These are phyloP conservation scores for Knoxdaviesia proteae DNA, from an alignment of 2,329 filamentous ascomycete genomes.

Conservation along the genomic window DNA sequence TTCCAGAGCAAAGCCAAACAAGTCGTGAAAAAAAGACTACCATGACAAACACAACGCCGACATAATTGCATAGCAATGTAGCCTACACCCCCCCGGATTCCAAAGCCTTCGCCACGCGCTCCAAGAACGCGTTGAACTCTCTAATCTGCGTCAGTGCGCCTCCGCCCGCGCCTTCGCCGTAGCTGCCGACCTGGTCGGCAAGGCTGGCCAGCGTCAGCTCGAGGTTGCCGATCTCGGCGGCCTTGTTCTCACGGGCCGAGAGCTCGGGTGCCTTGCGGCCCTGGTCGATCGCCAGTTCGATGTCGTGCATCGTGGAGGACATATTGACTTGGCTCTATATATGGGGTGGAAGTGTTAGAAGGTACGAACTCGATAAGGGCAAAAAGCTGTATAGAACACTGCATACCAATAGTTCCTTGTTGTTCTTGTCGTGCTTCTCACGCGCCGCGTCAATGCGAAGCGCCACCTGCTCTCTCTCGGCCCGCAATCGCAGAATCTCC, in stretches of 20 bases:
- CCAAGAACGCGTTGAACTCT: constrained; percentile 42
- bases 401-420: constrained; percentile 28
- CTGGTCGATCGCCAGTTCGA: constrained; percentile 34
- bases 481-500: constrained; percentile 36
- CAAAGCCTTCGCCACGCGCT: constrained; percentile 34
- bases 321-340: constrained; percentile 26
- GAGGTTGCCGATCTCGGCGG: constrained; percentile 32
- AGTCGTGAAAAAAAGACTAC: too few species aligned
- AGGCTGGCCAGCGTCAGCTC: constrained; percentile 35
- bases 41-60: too few species aligned
- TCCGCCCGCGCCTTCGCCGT: constrained; percentile 19
- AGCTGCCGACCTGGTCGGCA: constrained; percentile 28
- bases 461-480: constrained; percentile 39
- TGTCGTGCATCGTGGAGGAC: constrained; percentile 38
- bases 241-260: constrained; percentile 18
- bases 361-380: too few species aligned
- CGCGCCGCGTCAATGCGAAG: constrained; percentile 42
- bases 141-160: constrained; percentile 34
- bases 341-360: too few species aligned
- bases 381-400: neutral
- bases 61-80: too few species aligned
- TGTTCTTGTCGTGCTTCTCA: constrained; percentile 34
- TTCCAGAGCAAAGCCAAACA: too few species aligned
- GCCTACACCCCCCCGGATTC: constrained; percentile 19
- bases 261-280: constrained; percentile 27